A percentile compares a stretch with the other conserved stretches of the same genome.
Evolutionary conservation across 2,329 filamentous ascomycete species (phyloP).

Genomic region (Intubia oerlemansii): DNA sequence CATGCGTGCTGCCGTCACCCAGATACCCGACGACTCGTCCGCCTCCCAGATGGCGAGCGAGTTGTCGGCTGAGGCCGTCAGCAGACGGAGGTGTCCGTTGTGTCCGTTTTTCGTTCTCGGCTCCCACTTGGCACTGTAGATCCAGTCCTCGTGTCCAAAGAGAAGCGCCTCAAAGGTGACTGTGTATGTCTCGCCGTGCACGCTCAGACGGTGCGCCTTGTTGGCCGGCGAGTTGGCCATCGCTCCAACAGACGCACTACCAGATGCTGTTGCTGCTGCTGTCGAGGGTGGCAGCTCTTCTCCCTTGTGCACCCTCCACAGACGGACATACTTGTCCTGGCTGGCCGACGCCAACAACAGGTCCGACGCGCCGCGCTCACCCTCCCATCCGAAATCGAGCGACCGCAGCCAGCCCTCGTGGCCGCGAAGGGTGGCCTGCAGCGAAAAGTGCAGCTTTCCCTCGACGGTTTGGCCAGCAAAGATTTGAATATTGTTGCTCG

Average conservation of each 20-base stretch:
- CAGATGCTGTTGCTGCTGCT: slow-evolving; percentile 18
- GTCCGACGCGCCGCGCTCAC: slow-evolving; percentile 25
- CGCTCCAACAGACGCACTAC: too few relatives aligned
- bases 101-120: slow-evolving; percentile 13
- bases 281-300: slow-evolving; percentile 35
- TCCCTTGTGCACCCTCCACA: slow-evolving; percentile 71
- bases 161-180: slow-evolving; percentile 86
- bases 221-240: slow-evolving; percentile 55
- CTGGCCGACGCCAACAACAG: slow-evolving; percentile 78
- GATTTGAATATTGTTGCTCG: slow-evolving; percentile 61
- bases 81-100: slow-evolving; percentile 34
- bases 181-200: slow-evolving; percentile 39
- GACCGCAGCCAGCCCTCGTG: slow-evolving; percentile 93
- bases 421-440: slow-evolving; percentile 59
- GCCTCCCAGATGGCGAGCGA: slow-evolving; percentile 85
- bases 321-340: slow-evolving; percentile 89
- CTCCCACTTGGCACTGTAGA: slow-evolving; percentile 72
- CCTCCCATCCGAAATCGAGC: slow-evolving; percentile 54
- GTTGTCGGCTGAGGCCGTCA: slow-evolving; percentile 88
- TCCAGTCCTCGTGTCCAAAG: slow-evolving; percentile 94
- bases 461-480: slow-evolving; percentile 30
- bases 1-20: slow-evolving; percentile 67
- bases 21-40: slow-evolving; percentile 67
- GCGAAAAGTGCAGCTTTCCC: slow-evolving; percentile 31
- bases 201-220: slow-evolving; percentile 61